These are phyloP conservation scores for Umbelopsis vinacea DNA, from an alignment of 192 early-diverging fungal genomes.

Conservation along the genomic window DNA sequence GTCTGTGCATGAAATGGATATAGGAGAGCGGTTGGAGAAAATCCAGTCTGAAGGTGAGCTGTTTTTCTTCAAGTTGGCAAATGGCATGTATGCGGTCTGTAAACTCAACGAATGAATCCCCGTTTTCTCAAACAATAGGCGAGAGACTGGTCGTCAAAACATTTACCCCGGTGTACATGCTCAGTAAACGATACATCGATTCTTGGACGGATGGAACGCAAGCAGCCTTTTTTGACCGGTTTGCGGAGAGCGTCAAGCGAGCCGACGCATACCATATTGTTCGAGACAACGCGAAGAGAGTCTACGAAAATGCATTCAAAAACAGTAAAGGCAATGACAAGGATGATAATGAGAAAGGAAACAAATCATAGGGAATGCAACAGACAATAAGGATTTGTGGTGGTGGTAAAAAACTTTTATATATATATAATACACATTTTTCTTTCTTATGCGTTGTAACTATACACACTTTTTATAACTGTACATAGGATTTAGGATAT, in stretches of 20 bases:
- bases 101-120: background rate
- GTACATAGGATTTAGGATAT: background rate
- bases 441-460: background rate
- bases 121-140: slow-evolving; percentile 31
- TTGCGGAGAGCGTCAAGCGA: slow-evolving; percentile 40
- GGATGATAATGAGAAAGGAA: background rate
- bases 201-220: slow-evolving; percentile 52
- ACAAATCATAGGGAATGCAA: background rate
- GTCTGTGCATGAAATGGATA: slow-evolving; percentile 40
- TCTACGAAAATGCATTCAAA: slow-evolving; percentile 31
- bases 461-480: background rate
- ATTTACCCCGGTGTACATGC: slow-evolving; percentile 38
- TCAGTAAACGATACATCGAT: slow-evolving; percentile 39
- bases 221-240: slow-evolving; percentile 42
- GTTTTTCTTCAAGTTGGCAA: background rate
- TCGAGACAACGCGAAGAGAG: slow-evolving; percentile 35
- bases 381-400: background rate
- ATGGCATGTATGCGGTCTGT: background rate
- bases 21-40: slow-evolving; percentile 35
- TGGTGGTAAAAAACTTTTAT: background rate
- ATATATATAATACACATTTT: slow-evolving; percentile 1
- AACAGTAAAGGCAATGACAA: slow-evolving; percentile 22
- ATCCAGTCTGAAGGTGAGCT: slow-evolving; percentile 34
- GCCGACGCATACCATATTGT: slow-evolving; percentile 46
- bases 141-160: slow-evolving; percentile 30